Evolutionary conservation across 2,329 filamentous ascomycete genomes (phyloP).

Genomic region (Sporothrix curviconia): DNA sequence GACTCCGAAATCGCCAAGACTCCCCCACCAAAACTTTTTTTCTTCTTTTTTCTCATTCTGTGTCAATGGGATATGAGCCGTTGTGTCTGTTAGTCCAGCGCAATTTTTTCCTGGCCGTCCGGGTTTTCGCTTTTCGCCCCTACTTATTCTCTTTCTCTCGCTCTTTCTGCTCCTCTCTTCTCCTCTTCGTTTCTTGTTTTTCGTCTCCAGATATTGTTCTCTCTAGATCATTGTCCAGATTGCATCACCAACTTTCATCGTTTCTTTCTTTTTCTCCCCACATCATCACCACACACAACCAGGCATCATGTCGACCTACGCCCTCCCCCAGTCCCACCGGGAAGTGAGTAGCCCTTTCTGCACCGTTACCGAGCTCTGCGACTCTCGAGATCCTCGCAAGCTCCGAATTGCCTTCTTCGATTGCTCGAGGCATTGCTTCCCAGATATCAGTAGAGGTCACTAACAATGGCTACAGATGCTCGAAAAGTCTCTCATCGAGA

Average conservation of each 20-base stretch:
- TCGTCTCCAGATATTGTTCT: background rate
- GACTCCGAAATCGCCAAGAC: conserved; percentile 8
- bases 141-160: conserved; percentile 25
- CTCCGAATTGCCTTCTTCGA: conserved; percentile 8
- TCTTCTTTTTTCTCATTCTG: background rate
- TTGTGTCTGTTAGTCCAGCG: conserved; percentile 5
- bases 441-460: background rate
- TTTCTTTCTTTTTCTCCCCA: background rate
- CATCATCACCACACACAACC: background rate
- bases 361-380: background rate
- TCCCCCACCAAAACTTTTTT: conserved; percentile 11
- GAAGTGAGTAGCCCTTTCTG: conserved; percentile 15
- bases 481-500: conserved; percentile 86
- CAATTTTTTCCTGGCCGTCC: conserved; percentile 10
- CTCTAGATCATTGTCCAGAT: background rate
- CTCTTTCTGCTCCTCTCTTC: conserved; percentile 11
- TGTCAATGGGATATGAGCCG: background rate
- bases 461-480: conserved; percentile 62
- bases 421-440: conserved; percentile 10
- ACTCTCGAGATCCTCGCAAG: background rate
- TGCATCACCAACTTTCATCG: background rate
- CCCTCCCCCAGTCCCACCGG: conserved; percentile 19
- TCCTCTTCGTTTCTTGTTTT: background rate
- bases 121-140: conserved; percentile 16
- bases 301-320: conserved; percentile 25